phyloP scores from a whole-genome alignment of 1,284 basidiomycete species.

The Gomphus bonarii region DNA sequence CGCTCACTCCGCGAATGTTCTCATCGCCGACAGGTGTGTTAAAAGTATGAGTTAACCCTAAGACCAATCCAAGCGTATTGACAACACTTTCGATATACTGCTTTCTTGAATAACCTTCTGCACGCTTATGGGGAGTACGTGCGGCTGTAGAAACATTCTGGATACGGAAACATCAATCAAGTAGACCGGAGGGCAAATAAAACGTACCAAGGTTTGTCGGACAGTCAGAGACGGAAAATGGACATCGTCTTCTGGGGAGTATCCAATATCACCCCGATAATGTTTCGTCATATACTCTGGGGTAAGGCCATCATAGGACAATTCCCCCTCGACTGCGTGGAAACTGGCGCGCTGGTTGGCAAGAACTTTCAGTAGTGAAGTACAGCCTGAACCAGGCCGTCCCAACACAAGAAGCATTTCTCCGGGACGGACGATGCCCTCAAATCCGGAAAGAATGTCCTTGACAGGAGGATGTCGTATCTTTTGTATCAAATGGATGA shows the following conservation, averaged over 20 bases:
- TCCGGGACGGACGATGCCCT: slow-evolving; percentile 43
- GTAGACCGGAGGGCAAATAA: background rate
- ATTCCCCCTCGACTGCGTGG: slow-evolving; percentile 47
- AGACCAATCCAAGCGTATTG: slow-evolving; percentile 51
- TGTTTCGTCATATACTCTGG: slow-evolving; percentile 39
- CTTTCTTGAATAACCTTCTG: slow-evolving; percentile 32
- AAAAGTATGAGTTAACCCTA: slow-evolving; percentile 56
- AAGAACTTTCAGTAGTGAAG: slow-evolving; percentile 61
- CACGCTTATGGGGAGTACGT: slow-evolving; percentile 42
- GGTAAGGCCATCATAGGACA: slow-evolving; percentile 58
- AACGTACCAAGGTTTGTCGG: slow-evolving; percentile 40
- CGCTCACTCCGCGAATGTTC: slow-evolving; percentile 66
- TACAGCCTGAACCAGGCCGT: slow-evolving; percentile 73
- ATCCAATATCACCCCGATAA: slow-evolving; percentile 59
- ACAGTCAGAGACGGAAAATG: slow-evolving; percentile 74
- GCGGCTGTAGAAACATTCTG: slow-evolving; percentile 49
- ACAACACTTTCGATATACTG: slow-evolving; percentile 37
- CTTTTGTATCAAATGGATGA: slow-evolving; percentile 19
- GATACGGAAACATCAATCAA: background rate
- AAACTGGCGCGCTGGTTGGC: slow-evolving; percentile 60
- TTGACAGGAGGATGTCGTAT: slow-evolving; percentile 30
- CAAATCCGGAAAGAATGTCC: slow-evolving; percentile 37
- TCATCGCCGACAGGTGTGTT: slow-evolving; percentile 68
- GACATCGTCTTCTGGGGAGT: slow-evolving; percentile 57
- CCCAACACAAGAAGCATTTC: slow-evolving; percentile 73